Conservation (phyloP, 176 grass and related monocot species). For the maize (Zea mays) region DNA sequence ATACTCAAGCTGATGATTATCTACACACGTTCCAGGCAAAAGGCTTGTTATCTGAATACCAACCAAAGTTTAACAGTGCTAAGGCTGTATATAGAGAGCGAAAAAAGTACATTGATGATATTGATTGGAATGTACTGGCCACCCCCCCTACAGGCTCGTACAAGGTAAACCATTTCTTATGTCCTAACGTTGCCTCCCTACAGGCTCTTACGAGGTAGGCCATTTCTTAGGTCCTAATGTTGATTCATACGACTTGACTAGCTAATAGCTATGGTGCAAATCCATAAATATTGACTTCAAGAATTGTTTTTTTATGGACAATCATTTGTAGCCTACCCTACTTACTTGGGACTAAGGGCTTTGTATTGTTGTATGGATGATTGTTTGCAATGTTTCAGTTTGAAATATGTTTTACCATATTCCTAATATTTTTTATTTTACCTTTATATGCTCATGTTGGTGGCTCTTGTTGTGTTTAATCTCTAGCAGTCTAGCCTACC, state of each 20-base stretch:
- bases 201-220: not conserved
- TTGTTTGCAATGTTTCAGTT: not conserved
- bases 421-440: not conserved
- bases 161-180: slow-evolving; percentile 59
- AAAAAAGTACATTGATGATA: slow-evolving; percentile 92
- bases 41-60: slow-evolving; percentile 95
- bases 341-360: slow-evolving; percentile 2
- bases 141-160: slow-evolving; percentile 72
- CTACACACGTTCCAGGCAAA: slow-evolving; percentile 66
- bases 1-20: slow-evolving; percentile 16
- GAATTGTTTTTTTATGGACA: not conserved
- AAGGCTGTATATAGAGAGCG: slow-evolving; percentile 94
- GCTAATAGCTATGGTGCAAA: not conserved
- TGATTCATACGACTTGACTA: not conserved
- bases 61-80: slow-evolving; percentile 96
- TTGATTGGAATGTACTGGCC: slow-evolving; percentile 93
- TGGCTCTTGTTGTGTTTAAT: not conserved
- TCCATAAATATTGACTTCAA: slow-evolving; percentile 1
- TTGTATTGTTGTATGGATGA: not conserved
- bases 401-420: slow-evolving; percentile 18
- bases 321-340: not conserved
- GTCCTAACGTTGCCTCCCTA: not conserved
- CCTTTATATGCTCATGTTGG: not conserved
- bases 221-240: slow-evolving; percentile 1
- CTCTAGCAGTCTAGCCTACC: not conserved